These are phyloP conservation scores for Globisporangium barbulae DNA, from an alignment of 352 stramenopile genomes.

Conservation along the genomic window DNA sequence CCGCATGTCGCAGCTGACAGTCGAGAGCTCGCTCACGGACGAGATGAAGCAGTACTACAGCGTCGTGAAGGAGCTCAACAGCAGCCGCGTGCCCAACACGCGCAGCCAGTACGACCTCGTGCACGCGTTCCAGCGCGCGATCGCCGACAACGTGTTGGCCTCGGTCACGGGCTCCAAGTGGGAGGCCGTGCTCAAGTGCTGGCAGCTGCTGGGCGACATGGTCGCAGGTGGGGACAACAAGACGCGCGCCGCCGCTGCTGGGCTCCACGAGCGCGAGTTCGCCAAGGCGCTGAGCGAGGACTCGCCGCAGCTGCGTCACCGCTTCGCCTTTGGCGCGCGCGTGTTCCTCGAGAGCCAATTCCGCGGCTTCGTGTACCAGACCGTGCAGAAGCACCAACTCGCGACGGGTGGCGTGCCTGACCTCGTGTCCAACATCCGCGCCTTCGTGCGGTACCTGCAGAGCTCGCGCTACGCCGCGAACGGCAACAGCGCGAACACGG, in stretches of 20 bases:
- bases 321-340: slow-evolving; percentile 62
- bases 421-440: slow-evolving; percentile 66
- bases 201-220: slow-evolving; percentile 72
- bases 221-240: slow-evolving; percentile 49
- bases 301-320: slow-evolving; percentile 39
- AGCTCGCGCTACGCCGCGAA: slow-evolving; percentile 56
- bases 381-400: slow-evolving; percentile 68
- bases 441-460: slow-evolving; percentile 75
- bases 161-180: slow-evolving; percentile 62
- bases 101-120: slow-evolving; percentile 73
- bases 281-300: slow-evolving; percentile 33
- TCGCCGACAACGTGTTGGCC: slow-evolving; percentile 50
- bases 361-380: slow-evolving; percentile 72
- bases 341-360: slow-evolving; percentile 82
- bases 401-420: slow-evolving; percentile 69
- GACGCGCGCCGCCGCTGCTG: slow-evolving; percentile 17
- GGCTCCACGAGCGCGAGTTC: slow-evolving; percentile 62
- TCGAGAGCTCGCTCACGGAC: slow-evolving; percentile 71
- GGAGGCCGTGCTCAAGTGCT: slow-evolving; percentile 78
- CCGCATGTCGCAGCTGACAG: slow-evolving; percentile 61
- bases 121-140: slow-evolving; percentile 49
- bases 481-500: slow-evolving; percentile 19
- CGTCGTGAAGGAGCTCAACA: slow-evolving; percentile 72
- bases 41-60: slow-evolving; percentile 83
- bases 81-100: slow-evolving; percentile 57